Percentiles rank a stretch among this genome's conserved stretches.
Conservation (phyloP, 495 filamentous ascomycete species). For the Immersiella caudata region DNA sequence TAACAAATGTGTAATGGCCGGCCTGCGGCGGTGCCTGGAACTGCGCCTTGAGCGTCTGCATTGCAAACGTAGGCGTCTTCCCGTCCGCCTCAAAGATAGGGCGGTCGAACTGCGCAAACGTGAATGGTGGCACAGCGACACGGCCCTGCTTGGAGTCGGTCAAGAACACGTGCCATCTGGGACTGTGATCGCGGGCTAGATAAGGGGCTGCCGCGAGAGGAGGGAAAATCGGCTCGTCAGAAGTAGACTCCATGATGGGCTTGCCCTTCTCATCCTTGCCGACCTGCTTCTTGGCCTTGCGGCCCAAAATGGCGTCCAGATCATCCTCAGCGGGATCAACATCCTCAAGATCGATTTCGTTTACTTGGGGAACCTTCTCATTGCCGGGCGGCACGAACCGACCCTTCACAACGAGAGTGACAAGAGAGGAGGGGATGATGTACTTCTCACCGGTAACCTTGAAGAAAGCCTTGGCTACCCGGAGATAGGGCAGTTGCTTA, state of each 20-base stretch:
- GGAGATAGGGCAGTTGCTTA: slow-evolving; percentile 75
- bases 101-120: slow-evolving; percentile 87
- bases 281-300: slow-evolving; percentile 64
- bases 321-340: slow-evolving; percentile 93
- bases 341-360: slow-evolving; percentile 81
- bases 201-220: slow-evolving; percentile 89
- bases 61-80: slow-evolving; percentile 77
- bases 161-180: slow-evolving; percentile 90
- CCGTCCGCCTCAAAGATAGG: slow-evolving; percentile 72
- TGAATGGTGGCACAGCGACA: slow-evolving; percentile 92
- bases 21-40: slow-evolving; percentile 94
- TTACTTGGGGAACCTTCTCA: slow-evolving; percentile 68
- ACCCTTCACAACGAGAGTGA: slow-evolving; percentile 93
- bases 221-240: slow-evolving; percentile 67
- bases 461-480: slow-evolving; percentile 95
- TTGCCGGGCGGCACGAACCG: slow-evolving; percentile 88
- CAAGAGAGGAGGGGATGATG: slow-evolving; percentile 89
- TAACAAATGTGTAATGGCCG: slow-evolving; percentile 87
- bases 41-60: slow-evolving; percentile 96
- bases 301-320: slow-evolving; percentile 81
- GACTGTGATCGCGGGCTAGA: slow-evolving; percentile 83
- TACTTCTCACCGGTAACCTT: slow-evolving; percentile 94
- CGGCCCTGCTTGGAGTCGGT: slow-evolving; percentile 91
- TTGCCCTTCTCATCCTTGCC: slow-evolving; percentile 62
- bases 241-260: slow-evolving; percentile 43